Percentiles rank a stretch among this genome's conserved stretches.
Evolutionary conservation across 1,284 basidiomycete species (phyloP).

Genomic region (Rhodofomes roseus): DNA sequence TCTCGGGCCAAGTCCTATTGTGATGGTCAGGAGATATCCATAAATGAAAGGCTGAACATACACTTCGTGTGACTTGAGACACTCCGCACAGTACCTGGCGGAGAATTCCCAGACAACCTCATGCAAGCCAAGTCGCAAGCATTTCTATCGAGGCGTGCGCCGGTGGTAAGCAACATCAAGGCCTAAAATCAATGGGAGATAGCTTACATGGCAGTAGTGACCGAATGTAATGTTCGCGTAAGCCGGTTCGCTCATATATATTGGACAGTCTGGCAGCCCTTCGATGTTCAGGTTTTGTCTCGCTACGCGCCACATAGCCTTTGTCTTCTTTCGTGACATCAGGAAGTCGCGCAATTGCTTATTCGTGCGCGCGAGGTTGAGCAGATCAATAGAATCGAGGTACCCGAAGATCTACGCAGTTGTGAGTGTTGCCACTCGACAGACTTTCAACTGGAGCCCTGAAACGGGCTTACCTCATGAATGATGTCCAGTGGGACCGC

Average conservation of each 20-base stretch:
- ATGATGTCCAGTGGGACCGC: conserved; percentile 7
- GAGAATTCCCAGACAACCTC: conserved; percentile 7
- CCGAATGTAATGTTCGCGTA: conserved; percentile 28
- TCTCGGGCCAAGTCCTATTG: neutral
- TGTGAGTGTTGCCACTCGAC: neutral
- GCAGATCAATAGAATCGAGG: conserved; percentile 14
- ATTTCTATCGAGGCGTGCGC: no score
- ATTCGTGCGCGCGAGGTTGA: conserved; percentile 14
- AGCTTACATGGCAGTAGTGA: conserved; percentile 12
- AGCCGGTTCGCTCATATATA: conserved; percentile 30
- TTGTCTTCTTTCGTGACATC: conserved; percentile 36
- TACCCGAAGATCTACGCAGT: conserved; percentile 11
- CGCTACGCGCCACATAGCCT: conserved; percentile 13
- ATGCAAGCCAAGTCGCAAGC: conserved; percentile 10
- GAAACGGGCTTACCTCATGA: conserved; percentile 3
- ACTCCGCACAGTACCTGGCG: neutral
- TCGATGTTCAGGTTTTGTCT: conserved; percentile 13
- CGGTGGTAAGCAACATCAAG: no score
- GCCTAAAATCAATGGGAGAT: neutral
- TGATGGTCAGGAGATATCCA: neutral
- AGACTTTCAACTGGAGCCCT: no score
- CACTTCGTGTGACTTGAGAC: neutral
- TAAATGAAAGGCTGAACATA: neutral
- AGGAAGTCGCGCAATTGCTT: conserved; percentile 21
- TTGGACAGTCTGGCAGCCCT: conserved; percentile 27